Evolutionary conservation across 2,329 filamentous ascomycete species (phyloP).

Genomic region (Akanthomyces muscarius): DNA sequence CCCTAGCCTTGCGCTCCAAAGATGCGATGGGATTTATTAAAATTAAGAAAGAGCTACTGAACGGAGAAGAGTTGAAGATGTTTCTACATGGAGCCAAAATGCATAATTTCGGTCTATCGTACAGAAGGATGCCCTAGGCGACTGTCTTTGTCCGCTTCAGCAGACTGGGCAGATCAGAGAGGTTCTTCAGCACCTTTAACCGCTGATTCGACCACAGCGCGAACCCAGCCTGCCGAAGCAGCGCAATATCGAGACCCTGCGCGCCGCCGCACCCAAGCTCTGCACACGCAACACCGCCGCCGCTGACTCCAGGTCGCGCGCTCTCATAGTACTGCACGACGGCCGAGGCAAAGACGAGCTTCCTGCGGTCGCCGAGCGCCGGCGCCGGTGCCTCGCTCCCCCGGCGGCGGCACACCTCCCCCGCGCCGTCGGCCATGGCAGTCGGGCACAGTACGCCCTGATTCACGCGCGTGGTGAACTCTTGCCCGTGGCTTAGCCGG

Average conservation of each 20-base stretch:
- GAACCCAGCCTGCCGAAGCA: slow-evolving; percentile 11
- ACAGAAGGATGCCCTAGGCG: not conserved
- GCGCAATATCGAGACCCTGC: slow-evolving; percentile 1
- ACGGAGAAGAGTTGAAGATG: not conserved
- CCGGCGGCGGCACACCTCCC: not conserved
- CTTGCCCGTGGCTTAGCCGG: not conserved
- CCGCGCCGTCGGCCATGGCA: not conserved
- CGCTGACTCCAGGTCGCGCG: not conserved
- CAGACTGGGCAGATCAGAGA: not conserved
- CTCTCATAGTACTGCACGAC: slow-evolving; percentile 11
- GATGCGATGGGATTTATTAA: no score
- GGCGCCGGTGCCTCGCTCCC: not conserved
- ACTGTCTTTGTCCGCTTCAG: not conserved
- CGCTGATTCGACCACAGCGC: slow-evolving; percentile 15
- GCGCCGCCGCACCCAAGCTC: not conserved
- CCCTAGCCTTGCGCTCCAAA: no score
- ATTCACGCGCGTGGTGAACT: slow-evolving; percentile 7
- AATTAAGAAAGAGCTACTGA: not conserved
- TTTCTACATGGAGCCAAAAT: not conserved
- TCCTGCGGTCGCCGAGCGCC: slow-evolving; percentile 3
- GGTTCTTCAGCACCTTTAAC: slow-evolving; percentile 1
- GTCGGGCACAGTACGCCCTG: not conserved
- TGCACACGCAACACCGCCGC: not conserved
- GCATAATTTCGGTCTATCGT: not conserved
- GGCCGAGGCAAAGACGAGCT: slow-evolving; percentile 1